Evolutionary conservation across 2,329 filamentous ascomycete species (phyloP).

Genomic region (Sporothrix brunneoviolacea): DNA sequence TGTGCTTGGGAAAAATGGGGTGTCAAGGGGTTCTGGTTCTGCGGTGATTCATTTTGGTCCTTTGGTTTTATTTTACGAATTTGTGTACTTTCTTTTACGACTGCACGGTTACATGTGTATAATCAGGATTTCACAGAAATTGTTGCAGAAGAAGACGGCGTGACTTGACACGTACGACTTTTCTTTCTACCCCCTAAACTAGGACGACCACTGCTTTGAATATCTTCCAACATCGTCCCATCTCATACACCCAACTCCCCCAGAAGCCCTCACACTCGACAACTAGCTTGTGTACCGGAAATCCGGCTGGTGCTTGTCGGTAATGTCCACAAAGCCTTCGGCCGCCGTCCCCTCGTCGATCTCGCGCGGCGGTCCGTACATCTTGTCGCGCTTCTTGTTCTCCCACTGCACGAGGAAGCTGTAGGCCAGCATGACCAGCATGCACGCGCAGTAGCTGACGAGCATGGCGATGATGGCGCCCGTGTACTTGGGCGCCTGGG

Average conservation of each 20-base stretch:
- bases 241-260: background rate
- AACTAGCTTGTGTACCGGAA: constrained; percentile 24
- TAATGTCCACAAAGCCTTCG: constrained; percentile 25
- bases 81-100: too few relatives aligned
- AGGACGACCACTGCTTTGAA: too few relatives aligned
- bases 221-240: background rate
- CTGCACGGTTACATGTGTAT: too few relatives aligned
- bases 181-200: too few relatives aligned
- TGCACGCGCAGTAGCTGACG: constrained; percentile 38
- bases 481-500: constrained; percentile 45
- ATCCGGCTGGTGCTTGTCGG: constrained; percentile 24
- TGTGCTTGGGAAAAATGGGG: too few relatives aligned
- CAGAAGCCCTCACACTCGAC: background rate
- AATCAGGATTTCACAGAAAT: too few relatives aligned
- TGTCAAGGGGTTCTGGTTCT: too few relatives aligned
- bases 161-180: too few relatives aligned
- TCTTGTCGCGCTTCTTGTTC: constrained; percentile 33
- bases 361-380: constrained; percentile 14
- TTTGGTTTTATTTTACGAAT: too few relatives aligned
- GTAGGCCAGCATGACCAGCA: constrained; percentile 40
- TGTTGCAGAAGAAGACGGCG: too few relatives aligned
- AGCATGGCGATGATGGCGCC: constrained; percentile 51
- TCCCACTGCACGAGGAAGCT: constrained; percentile 29
- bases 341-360: constrained; percentile 17
- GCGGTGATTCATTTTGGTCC: too few relatives aligned